Conservation (phyloP, 441 rosid species). For the Corymbia citriodora region DNA sequence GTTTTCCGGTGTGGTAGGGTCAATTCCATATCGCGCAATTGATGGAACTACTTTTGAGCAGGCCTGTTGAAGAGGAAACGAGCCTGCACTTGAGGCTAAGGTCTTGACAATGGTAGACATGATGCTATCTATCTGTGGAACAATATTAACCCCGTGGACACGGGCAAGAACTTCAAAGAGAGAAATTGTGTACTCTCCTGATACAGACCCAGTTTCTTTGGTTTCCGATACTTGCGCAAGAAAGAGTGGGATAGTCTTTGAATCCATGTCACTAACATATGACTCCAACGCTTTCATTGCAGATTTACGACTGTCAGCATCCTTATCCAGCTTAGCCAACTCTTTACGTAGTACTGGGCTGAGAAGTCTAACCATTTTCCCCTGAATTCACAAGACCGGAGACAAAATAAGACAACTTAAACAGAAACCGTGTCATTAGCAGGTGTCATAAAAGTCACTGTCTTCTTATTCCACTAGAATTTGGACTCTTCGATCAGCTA, state of each 20-base stretch:
- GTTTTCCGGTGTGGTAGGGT: constrained; percentile 69
- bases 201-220: constrained; percentile 76
- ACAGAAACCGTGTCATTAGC: neutral
- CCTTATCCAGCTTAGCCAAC: constrained; percentile 86
- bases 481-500: neutral
- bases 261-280: constrained; percentile 81
- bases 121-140: constrained; percentile 79
- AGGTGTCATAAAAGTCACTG: neutral
- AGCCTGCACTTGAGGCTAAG: constrained; percentile 81
- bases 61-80: constrained; percentile 88
- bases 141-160: constrained; percentile 84
- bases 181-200: constrained; percentile 94
- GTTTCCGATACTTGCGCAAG: constrained; percentile 95
- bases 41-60: constrained; percentile 97
- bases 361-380: constrained; percentile 61
- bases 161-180: constrained; percentile 98
- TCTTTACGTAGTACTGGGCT: constrained; percentile 68
- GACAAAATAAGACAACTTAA: neutral
- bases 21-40: constrained; percentile 91
- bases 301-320: constrained; percentile 77
- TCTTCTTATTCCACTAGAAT: neutral
- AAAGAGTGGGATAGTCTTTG: constrained; percentile 80
- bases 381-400: constrained; percentile 17
- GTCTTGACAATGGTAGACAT: constrained; percentile 80
- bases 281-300: constrained; percentile 94